Base-by-base conservation (phyloP, 2,329 filamentous ascomycete species). In the Phoma sp. region DNA sequence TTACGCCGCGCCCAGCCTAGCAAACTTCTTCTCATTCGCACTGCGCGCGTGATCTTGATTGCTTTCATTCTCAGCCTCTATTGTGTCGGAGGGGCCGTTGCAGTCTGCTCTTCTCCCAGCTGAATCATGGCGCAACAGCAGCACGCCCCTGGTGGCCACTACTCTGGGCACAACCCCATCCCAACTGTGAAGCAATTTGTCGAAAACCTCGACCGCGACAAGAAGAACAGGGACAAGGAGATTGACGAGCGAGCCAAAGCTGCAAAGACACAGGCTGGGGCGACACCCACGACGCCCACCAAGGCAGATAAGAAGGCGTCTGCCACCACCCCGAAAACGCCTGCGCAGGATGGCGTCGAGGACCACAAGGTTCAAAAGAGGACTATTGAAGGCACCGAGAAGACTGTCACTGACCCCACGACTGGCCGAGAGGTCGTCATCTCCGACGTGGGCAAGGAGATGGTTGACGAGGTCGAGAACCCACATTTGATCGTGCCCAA, bases 171-270 rank as follows among this genome's bases (percentile, higher is more conserved):
- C 55, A 96, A 96, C 73, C 89, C 90, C 23, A 86, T 98, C 47
- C 93, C 93, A 6, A 96, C 91, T 51, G 89, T 97, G 62, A 87
- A 89, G 70, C 85, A 93, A 73, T 96, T 96, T 62, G 83, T 96
- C 62, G 83, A 90, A 47, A 84, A 84, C 60, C 82, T 97, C 32
- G 93, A 96, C 73, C 80, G 77, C 47, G 87, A 96, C 63, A 96
- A 96, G 79, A 86, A 83, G 65, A 78, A 88, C 7, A 84, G 91
- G 62, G 90, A 96, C 74, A 82, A 82, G 52, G 78, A 83, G 59
- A 86, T 96, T 57, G 89, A 96, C 40, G 78, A 84, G 42, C 50
- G 75, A 83, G 14, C 68, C 53, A 75, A 79, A 32, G 74, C 77
- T 13, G 68, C 74, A 35, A 77, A 80, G 11, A 81, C 86, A 57